Conservation (phyloP, 345 rosid genomes). For the Cochlearia excelsa region DNA sequence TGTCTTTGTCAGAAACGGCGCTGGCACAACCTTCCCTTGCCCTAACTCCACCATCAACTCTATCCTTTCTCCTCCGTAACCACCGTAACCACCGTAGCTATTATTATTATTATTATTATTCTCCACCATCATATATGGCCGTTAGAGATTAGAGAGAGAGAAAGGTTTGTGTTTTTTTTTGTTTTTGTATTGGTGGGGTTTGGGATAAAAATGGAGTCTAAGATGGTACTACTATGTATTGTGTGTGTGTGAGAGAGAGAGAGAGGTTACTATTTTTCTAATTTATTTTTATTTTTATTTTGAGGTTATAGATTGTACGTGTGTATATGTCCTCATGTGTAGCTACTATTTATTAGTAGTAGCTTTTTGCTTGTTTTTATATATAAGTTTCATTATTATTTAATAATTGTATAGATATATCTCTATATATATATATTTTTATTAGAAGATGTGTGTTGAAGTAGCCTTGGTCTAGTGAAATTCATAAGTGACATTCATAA, state of each 20-base stretch:
- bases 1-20: slow-evolving; percentile 93
- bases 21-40: slow-evolving; percentile 79
- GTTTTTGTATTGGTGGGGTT: slow-evolving; percentile 26
- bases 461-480: too few relatives aligned
- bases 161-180: slow-evolving; percentile 14
- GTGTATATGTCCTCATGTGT: slow-evolving; percentile 36
- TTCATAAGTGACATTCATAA: too few relatives aligned
- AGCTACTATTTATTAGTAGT: slow-evolving; percentile 25
- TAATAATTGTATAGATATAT: too few relatives aligned
- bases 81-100: slow-evolving; percentile 31
- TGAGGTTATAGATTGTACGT: slow-evolving; percentile 31
- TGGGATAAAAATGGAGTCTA: slow-evolving; percentile 42
- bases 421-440: too few relatives aligned
- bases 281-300: slow-evolving; percentile 8
- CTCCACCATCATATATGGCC: slow-evolving; percentile 23
- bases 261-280: background rate
- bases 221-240: slow-evolving; percentile 29
- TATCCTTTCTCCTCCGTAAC: slow-evolving; percentile 54
- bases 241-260: slow-evolving; percentile 23
- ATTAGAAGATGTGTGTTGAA: too few relatives aligned
- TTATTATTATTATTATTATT: background rate
- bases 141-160: slow-evolving; percentile 14
- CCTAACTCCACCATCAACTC: slow-evolving; percentile 67
- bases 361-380: too few relatives aligned
- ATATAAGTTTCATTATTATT: too few relatives aligned